phyloP scores from a whole-genome alignment of 2,329 filamentous ascomycete genomes.

The Pseudogymnoascus destructans region DNA sequence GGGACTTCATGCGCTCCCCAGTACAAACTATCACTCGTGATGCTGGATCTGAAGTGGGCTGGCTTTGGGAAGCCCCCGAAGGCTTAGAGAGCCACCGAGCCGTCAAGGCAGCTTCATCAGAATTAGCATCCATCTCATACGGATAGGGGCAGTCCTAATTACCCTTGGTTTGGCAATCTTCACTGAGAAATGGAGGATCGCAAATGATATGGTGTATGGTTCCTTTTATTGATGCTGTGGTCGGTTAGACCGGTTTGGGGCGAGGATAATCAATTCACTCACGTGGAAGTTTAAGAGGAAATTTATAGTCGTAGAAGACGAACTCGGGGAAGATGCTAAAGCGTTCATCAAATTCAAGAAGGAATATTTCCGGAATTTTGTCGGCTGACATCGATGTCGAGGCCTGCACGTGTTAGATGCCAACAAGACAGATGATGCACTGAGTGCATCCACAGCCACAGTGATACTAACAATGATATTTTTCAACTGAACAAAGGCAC shows the following conservation, averaged over 20 bases:
- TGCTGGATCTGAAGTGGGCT: slow-evolving; percentile 1
- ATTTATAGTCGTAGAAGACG: slow-evolving; percentile 58
- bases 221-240: slow-evolving; percentile 42
- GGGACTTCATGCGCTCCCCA: slow-evolving; percentile 58
- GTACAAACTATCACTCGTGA: slow-evolving; percentile 52
- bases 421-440: background rate
- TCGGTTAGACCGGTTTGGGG: background rate
- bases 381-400: slow-evolving; percentile 23
- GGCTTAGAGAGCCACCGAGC: slow-evolving; percentile 55
- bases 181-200: slow-evolving; percentile 68
- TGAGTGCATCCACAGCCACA: background rate
- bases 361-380: slow-evolving; percentile 42
- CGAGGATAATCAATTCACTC: slow-evolving; percentile 17
- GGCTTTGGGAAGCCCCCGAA: slow-evolving; percentile 13
- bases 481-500: slow-evolving; percentile 63
- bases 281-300: slow-evolving; percentile 53
- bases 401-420: slow-evolving; percentile 11
- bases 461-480: slow-evolving; percentile 45
- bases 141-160: slow-evolving; percentile 9
- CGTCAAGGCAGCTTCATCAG: slow-evolving; percentile 51
- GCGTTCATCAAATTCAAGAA: slow-evolving; percentile 63
- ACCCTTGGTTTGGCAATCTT: slow-evolving; percentile 73
- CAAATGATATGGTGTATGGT: slow-evolving; percentile 56
- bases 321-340: slow-evolving; percentile 66
- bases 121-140: background rate